Percentiles rank a stretch among this genome's conserved stretches.
phyloP scores from a whole-genome alignment of 225 moss, liverwort and hornwort species.

The Physcomitrium patens region DNA sequence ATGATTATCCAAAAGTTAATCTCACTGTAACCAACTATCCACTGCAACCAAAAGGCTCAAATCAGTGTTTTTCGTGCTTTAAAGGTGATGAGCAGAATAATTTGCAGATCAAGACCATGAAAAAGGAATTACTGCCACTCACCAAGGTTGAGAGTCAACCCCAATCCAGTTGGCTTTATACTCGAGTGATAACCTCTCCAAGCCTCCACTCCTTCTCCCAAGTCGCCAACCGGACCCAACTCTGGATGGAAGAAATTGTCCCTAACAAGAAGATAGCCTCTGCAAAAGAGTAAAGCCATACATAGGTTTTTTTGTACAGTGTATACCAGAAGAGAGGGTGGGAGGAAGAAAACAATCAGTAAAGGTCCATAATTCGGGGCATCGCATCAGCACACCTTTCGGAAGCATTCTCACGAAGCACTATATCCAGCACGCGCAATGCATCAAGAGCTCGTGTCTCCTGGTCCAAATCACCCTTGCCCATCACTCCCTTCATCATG shows the following conservation, averaged over 20 bases:
- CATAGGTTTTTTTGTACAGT: background rate
- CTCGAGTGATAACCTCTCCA: conserved; percentile 94
- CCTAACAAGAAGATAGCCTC: conserved; percentile 80
- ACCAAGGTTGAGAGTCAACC: conserved; percentile 90
- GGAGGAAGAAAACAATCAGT: background rate
- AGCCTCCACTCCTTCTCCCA: conserved; percentile 92
- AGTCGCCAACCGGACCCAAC: conserved; percentile 62
- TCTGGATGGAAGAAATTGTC: conserved; percentile 85
- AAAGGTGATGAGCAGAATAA: too few relatives aligned
- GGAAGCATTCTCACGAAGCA: conserved; percentile 84
- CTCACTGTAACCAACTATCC: too few relatives aligned
- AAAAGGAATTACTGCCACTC: conserved; percentile 16
- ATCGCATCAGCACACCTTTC: conserved; percentile 44
- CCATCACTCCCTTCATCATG: conserved; percentile 59
- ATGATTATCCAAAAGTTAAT: too few relatives aligned
- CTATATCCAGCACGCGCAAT: conserved; percentile 85
- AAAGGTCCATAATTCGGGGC: too few relatives aligned
- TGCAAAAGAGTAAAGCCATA: conserved; percentile 27
- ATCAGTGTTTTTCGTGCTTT: too few relatives aligned
- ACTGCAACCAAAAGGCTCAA: too few relatives aligned
- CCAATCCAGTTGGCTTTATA: conserved; percentile 70
- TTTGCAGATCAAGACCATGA: too few relatives aligned
- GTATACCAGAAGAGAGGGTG: background rate
- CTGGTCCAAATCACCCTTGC: conserved; percentile 50
- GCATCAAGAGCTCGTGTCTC: conserved; percentile 72